Conservation (phyloP, 2,329 filamentous ascomycete species). For the Fusarium decemcellulare region DNA sequence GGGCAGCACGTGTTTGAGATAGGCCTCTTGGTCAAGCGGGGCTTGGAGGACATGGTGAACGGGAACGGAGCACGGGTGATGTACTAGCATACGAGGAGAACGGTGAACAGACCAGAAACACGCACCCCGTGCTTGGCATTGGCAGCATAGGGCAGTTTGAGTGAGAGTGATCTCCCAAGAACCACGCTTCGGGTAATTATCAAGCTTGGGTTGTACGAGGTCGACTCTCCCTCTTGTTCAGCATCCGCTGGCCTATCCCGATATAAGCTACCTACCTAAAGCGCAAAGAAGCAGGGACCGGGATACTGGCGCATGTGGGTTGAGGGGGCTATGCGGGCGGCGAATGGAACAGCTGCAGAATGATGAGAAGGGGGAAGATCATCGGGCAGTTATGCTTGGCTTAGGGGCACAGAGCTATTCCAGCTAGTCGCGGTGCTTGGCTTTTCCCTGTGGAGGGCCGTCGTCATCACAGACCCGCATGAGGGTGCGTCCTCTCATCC, state of each 20-base stretch:
- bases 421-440: slow-evolving; percentile 46
- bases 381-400: slow-evolving; percentile 42
- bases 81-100: slow-evolving; percentile 1
- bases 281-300: slow-evolving; percentile 31
- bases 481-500: slow-evolving; percentile 36
- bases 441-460: slow-evolving; percentile 41
- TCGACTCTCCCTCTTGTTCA: not conserved
- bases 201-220: not conserved
- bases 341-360: slow-evolving; percentile 44
- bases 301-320: slow-evolving; percentile 40
- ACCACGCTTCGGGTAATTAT: slow-evolving; percentile 11
- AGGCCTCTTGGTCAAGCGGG: slow-evolving; percentile 30
- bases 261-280: slow-evolving; percentile 21
- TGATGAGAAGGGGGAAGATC: slow-evolving; percentile 47
- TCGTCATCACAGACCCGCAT: slow-evolving; percentile 48
- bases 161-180: not conserved
- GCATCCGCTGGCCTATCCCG: slow-evolving; percentile 1
- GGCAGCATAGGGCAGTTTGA: slow-evolving; percentile 2
- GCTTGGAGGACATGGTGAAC: slow-evolving; percentile 26
- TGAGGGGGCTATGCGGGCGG: slow-evolving; percentile 35
- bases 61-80: not conserved
- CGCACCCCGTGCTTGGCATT: slow-evolving; percentile 3
- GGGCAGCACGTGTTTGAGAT: slow-evolving; percentile 33
- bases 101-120: not conserved
- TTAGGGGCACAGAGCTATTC: slow-evolving; percentile 43